Base-by-base conservation (phyloP, 2,329 filamentous ascomycete genomes). In the Microcera coccophila region DNA sequence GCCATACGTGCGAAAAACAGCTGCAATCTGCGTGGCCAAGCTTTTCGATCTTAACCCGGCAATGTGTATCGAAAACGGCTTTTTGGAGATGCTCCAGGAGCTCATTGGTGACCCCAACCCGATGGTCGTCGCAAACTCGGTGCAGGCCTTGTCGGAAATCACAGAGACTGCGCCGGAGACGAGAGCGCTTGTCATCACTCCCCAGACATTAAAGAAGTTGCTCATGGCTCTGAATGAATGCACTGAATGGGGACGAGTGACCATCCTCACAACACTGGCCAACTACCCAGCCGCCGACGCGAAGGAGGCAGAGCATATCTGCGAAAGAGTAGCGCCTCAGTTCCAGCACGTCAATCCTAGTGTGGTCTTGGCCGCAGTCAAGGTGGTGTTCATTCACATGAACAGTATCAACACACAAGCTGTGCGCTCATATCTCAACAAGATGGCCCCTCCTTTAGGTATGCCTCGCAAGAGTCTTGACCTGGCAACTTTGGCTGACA, bases 321-420 rank as follows among this genome's bases (percentile, higher is more conserved):
- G 93, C 67, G 93, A 98, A 73, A 78, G 93, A 59, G 91, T 97
- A 26, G 83, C 89, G 39, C 93, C 93, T 31, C 93, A 98, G 62
- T 98, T 98, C 65, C 93, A 98, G 69, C 93, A 98, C 62, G 91
- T 95, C 61, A 98, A 98, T 62, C 88, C 93, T 3, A 94, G 91
- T 62, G 93, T 98, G 14, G 93, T 98, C 16, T 71, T 98, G 51
- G 89, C 93, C n/a, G 93, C 93, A 16, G 90, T 98, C 59, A 98
- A 98, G 73, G 88, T 88, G 12, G 94, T 98, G 29, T 98, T 98
- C 63, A 81, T 94, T 49, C 93, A 98, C 65, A 97, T 97, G 90
- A 87, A 82, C 65, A 73, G 84, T 46, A 77, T 96, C 58, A 87
- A 82, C 54, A 74, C 81, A 1, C 89, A 96, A 45, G 70, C 90